phyloP scores from a whole-genome alignment of 345 rosid species.

The Conringia planisiliqua region DNA sequence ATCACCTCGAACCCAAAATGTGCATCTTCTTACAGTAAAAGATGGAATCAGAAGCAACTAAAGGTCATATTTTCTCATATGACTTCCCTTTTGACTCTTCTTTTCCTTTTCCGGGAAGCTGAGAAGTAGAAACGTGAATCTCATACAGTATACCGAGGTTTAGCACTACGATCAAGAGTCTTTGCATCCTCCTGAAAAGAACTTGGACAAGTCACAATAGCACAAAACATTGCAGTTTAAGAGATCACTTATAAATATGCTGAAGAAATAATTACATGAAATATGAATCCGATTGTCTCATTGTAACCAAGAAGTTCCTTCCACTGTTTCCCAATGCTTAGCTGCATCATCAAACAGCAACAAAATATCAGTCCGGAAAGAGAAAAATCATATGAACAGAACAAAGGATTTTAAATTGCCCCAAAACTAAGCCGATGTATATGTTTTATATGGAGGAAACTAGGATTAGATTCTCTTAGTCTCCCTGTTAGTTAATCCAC shows the following conservation, averaged over 20 bases:
- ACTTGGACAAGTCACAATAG: constrained; percentile 4
- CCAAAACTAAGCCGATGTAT: not conserved
- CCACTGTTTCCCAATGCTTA: constrained; percentile 92
- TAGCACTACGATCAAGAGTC: constrained; percentile 58
- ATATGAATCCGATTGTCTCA: constrained; percentile 63
- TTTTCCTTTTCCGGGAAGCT: not conserved
- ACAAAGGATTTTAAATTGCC: not conserved
- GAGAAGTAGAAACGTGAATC: not conserved
- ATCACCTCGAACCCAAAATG: not conserved
- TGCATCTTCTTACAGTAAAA: constrained; percentile 15
- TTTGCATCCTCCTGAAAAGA: constrained; percentile 73
- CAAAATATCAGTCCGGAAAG: not conserved
- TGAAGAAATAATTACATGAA: constrained; percentile 47
- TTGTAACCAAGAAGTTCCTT: constrained; percentile 71
- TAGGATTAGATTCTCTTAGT: not conserved
- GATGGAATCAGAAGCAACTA: constrained; percentile 1
- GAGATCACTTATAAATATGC: not conserved
- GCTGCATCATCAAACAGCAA: constrained; percentile 36
- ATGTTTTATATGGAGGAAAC: not conserved
- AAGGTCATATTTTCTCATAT: not conserved
- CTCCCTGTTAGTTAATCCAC: not conserved
- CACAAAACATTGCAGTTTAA: not conserved
- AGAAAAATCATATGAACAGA: not conserved
- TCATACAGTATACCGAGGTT: constrained; percentile 56
- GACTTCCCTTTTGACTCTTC: not conserved